Base-by-base conservation (phyloP, 2,329 filamentous ascomycete species). In the Macroventuria anomochaeta region DNA sequence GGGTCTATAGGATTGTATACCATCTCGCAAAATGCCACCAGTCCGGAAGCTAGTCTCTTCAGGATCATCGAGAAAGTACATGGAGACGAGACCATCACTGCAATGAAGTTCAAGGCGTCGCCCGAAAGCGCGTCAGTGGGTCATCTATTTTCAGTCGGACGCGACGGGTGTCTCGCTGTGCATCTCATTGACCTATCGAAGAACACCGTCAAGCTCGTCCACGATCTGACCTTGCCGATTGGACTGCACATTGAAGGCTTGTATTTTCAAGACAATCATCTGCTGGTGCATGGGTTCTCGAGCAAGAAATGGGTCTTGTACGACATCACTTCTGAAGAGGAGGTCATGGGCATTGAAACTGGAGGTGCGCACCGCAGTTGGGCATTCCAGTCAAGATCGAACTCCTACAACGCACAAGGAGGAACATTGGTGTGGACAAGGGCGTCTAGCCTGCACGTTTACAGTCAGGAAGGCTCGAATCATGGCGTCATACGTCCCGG, bases 351-450 rank as follows among this genome's bases (percentile, higher is more conserved):
- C 0, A 81, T 96, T 25, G 87, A 92, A 41, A 97, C 93, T 68
- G 93, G 93, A 49, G 93, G 93, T 28, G 87, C 87, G 0, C 91
- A 96, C 68, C 84, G 93, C 48, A 87, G 83, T 26, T 97, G 91
- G 81, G 83, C 85, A 2, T 90, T 83, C 58, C 68, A 72, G 17
- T 72, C 70, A 25, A 26, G 43, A 25, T 43, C 33, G 10, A 15
- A 7, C 18, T 8, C 33, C 13, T 4, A 3, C 2, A 2, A 15
- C 17, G 17, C 20, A 32, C 28, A 23, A 33, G 37, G 76, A 33
- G 81, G 81, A 1, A 81, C 79, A 23, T 86, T 96, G 54, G 82
- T 90, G 0, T 97, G 90, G 82, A 93, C 88, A 3, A 88, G 90
- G 72, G 85, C 86, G 5, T 84, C 85, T 1, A 74, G 60, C 57